Evolutionary conservation across 78 protist genomes (phyloP).

Genomic region (Pigoraptor vietnamica): DNA sequence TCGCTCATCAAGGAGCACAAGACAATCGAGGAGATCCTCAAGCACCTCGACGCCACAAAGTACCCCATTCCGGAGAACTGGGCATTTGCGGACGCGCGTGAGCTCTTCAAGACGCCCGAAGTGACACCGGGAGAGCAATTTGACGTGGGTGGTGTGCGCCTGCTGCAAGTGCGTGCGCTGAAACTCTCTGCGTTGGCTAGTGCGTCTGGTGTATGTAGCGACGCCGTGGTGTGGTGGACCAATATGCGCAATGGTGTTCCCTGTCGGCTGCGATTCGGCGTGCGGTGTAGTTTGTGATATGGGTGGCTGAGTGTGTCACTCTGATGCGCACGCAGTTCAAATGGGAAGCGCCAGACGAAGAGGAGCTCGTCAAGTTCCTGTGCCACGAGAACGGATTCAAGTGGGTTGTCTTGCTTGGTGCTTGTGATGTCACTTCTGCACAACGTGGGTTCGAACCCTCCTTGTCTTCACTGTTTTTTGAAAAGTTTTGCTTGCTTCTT

Average conservation of each 20-base stretch:
- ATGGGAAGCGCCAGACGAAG: conserved; percentile 18
- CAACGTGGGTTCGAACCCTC: too few species aligned
- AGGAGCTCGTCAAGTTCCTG: conserved; percentile 14
- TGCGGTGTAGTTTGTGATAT: neutral
- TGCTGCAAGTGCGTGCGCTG: too few species aligned
- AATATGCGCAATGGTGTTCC: neutral
- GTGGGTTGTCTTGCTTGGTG: neutral
- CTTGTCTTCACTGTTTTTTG: too few species aligned
- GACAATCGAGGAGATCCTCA: conserved; percentile 63
- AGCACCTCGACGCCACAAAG: conserved; percentile 52
- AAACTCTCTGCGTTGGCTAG: too few species aligned
- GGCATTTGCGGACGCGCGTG: conserved; percentile 60
- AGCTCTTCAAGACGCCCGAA: conserved; percentile 72
- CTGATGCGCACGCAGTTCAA: conserved; percentile 8
- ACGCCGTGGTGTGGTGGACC: neutral
- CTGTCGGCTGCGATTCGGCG: neutral
- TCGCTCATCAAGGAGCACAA: conserved; percentile 52
- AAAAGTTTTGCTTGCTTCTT: too few species aligned
- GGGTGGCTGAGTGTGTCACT: neutral
- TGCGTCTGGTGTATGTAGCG: neutral
- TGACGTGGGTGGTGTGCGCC: neutral
- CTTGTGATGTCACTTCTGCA: neutral
- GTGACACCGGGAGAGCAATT: conserved; percentile 24
- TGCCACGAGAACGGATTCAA: conserved; percentile 13
- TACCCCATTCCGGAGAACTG: conserved; percentile 66